A percentile compares a stretch with the other conserved stretches of the same genome.
phyloP scores from a whole-genome alignment of 306 rosid genomes.

The Quercus rubra region DNA sequence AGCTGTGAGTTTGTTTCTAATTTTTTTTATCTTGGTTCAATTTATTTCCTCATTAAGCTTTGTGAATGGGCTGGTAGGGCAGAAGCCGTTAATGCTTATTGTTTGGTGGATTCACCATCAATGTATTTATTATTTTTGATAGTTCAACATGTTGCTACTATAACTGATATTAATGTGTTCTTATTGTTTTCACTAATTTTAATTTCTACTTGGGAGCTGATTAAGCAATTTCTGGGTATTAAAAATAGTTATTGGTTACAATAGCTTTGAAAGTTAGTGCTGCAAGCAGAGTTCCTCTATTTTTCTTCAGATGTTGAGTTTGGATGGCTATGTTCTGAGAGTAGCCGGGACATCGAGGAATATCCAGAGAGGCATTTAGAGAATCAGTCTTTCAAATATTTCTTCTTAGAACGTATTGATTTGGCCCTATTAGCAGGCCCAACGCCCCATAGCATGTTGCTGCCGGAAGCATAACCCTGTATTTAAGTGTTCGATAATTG shows the following conservation, averaged over 20 bases:
- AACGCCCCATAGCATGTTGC: too few species aligned
- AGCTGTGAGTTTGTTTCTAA: constrained; percentile 68
- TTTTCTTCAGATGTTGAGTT: background rate
- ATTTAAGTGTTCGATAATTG: background rate
- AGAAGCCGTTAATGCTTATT: background rate
- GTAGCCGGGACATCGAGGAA: too few species aligned
- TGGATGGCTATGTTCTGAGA: background rate
- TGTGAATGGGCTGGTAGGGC: background rate
- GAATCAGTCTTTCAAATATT: too few species aligned
- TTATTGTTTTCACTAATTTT: background rate
- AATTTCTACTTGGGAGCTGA: background rate
- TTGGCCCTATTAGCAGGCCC: too few species aligned
- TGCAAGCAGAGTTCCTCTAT: background rate
- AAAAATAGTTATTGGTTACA: background rate
- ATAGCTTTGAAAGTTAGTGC: background rate
- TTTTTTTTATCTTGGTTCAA: background rate
- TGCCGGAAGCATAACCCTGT: too few species aligned
- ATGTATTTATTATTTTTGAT: background rate
- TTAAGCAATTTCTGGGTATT: background rate
- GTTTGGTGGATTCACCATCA: background rate
- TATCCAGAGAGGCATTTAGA: too few species aligned
- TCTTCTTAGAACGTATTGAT: too few species aligned
- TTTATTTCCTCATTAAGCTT: background rate
- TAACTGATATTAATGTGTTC: background rate
- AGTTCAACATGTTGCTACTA: background rate